These are phyloP conservation scores for Pseudocohnilembus persalinus DNA, from an alignment of 169 alveolate genomes.

Conservation along the genomic window DNA sequence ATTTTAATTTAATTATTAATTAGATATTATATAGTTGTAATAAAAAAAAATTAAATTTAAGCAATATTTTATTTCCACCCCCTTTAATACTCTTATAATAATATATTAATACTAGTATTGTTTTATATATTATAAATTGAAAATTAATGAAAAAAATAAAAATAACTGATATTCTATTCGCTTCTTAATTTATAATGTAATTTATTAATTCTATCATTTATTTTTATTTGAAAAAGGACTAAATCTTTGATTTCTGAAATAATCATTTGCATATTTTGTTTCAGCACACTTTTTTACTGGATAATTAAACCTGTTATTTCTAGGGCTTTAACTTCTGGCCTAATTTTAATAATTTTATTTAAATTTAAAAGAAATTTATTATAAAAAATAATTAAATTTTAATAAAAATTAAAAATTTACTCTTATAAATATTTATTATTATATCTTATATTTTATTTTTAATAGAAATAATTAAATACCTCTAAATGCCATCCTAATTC, in stretches of 20 bases:
- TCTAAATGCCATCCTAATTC: slow-evolving; percentile 18
- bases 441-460: not conserved
- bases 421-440: not conserved
- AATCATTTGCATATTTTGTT: slow-evolving; percentile 25
- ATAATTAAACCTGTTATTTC: slow-evolving; percentile 6
- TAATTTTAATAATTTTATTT: not conserved
- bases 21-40: too few species aligned
- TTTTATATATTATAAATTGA: too few species aligned
- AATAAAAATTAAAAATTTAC: too few species aligned
- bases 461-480: not conserved
- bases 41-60: too few species aligned
- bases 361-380: not conserved
- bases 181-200: too few species aligned
- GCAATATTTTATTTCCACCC: too few species aligned
- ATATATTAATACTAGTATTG: too few species aligned
- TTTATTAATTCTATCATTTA: not conserved
- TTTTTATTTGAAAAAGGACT: slow-evolving; percentile 22
- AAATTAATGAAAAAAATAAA: too few species aligned
- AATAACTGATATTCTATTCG: too few species aligned
- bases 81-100: too few species aligned
- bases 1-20: too few species aligned
- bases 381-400: too few species aligned
- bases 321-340: slow-evolving; percentile 25
- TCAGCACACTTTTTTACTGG: slow-evolving; percentile 16
- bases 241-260: slow-evolving; percentile 3